A percentile compares a stretch with the other conserved stretches of the same genome.
Evolutionary conservation across 306 rosid species (phyloP).

Genomic region (Begonia loranthoides): DNA sequence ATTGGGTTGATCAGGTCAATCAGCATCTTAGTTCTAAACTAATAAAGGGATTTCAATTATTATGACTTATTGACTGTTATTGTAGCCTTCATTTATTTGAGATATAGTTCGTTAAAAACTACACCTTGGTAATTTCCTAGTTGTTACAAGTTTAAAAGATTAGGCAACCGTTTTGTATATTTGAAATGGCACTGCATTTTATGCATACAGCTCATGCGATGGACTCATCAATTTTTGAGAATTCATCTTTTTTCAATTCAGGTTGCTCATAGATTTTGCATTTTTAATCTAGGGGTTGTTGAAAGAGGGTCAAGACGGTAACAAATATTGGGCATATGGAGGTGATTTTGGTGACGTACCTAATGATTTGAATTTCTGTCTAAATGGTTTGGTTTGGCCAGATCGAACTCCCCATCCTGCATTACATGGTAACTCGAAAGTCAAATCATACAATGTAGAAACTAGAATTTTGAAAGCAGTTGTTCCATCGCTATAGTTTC

Average conservation of each 20-base stretch:
- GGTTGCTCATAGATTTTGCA: constrained; percentile 1
- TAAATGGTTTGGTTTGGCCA: constrained; percentile 70
- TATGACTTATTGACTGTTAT: too few relatives aligned
- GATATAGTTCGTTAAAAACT: too few relatives aligned
- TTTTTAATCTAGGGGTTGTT: constrained; percentile 38
- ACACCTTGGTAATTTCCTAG: too few relatives aligned
- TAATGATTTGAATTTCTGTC: constrained; percentile 82
- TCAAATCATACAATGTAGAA: constrained; percentile 1
- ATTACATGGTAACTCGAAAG: constrained; percentile 44
- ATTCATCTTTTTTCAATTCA: background rate
- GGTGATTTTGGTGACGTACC: constrained; percentile 91
- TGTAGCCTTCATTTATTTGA: too few relatives aligned
- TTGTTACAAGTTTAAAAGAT: too few relatives aligned
- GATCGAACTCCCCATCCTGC: constrained; percentile 95
- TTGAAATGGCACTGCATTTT: too few relatives aligned
- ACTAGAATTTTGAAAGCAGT: background rate
- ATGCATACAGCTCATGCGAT: too few relatives aligned
- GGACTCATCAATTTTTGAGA: too few relatives aligned
- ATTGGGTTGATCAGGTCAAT: constrained; percentile 89
- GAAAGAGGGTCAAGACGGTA: constrained; percentile 41
- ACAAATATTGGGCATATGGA: constrained; percentile 89
- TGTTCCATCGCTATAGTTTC: background rate
- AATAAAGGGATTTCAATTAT: constrained; percentile 1
- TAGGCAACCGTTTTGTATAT: too few relatives aligned
- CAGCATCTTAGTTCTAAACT: constrained; percentile 5